These are phyloP conservation scores for Yarrowia porcina DNA, from an alignment of 805 yeast genomes.

Conservation along the genomic window DNA sequence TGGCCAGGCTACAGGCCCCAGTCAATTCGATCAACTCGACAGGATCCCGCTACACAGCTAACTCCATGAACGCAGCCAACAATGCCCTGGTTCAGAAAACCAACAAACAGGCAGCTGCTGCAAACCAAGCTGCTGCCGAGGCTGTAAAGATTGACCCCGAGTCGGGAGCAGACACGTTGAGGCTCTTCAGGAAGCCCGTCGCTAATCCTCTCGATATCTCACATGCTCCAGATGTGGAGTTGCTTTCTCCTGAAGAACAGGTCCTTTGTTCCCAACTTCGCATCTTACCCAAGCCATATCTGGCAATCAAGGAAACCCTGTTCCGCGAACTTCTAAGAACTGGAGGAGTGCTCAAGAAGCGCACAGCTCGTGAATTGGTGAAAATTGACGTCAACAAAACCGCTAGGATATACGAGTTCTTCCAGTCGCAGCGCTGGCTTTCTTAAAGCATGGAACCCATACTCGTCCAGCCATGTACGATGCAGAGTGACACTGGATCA, in stretches of 20 bases:
- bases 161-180: conserved; percentile 13
- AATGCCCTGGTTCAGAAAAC: conserved; percentile 10
- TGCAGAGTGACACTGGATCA: neutral
- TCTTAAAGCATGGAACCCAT: neutral
- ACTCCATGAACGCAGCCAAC: conserved; percentile 26
- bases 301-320: conserved; percentile 85
- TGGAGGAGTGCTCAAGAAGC: conserved; percentile 79
- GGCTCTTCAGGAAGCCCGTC: conserved; percentile 36
- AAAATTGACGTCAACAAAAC: conserved; percentile 86
- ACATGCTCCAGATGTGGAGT: conserved; percentile 75
- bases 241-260: conserved; percentile 85
- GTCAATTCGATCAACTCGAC: conserved; percentile 6
- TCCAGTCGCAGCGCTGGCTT: conserved; percentile 90
- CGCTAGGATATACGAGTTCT: conserved; percentile 85
- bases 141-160: neutral
- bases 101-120: conserved; percentile 24
- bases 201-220: conserved; percentile 41
- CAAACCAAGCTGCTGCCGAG: conserved; percentile 1
- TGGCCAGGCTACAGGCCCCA: conserved; percentile 47
- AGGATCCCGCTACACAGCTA: conserved; percentile 27
- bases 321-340: conserved; percentile 82
- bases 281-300: conserved; percentile 87
- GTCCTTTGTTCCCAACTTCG: conserved; percentile 77
- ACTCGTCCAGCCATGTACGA: neutral
- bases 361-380: conserved; percentile 77